phyloP scores from a whole-genome alignment of 768 basidiomycete species.

The Trametes maxima region DNA sequence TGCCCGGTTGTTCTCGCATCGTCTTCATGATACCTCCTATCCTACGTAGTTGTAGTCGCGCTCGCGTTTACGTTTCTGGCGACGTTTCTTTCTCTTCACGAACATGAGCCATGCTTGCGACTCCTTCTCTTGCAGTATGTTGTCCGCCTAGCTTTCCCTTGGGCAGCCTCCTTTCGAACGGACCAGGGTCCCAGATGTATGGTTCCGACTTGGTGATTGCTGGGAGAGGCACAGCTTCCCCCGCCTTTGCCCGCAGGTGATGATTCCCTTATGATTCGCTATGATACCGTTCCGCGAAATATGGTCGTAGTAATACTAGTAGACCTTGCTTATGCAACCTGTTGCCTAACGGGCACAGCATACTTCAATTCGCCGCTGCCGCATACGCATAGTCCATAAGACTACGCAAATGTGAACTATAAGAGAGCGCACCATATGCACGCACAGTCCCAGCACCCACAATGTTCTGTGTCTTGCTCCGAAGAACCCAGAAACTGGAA shows the following conservation, averaged over 20 bases:
- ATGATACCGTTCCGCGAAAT: neutral
- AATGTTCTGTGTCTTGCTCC: too few species aligned
- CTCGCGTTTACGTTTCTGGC: neutral
- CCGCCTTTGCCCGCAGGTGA: neutral
- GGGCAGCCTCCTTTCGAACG: neutral
- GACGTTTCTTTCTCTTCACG: neutral
- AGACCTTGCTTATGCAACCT: neutral
- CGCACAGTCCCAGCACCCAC: too few species aligned
- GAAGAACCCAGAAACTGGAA: too few species aligned
- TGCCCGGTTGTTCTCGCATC: neutral
- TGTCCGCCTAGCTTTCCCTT: neutral
- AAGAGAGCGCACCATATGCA: too few species aligned
- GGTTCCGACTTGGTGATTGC: too few species aligned
- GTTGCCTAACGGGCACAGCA: neutral
- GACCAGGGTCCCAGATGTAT: too few species aligned
- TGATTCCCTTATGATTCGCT: neutral
- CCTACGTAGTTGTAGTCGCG: conserved; percentile 15
- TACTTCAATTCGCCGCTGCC: too few species aligned
- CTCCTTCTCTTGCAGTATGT: neutral
- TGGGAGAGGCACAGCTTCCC: too few species aligned
- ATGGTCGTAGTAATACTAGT: conserved; percentile 11
- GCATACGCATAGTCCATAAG: too few species aligned
- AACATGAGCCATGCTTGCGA: neutral
- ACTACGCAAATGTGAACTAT: too few species aligned
- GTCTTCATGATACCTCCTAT: conserved; percentile 5